phyloP scores from a whole-genome alignment of 73 alveolate genomes.

The Paramecium biaurelia region DNA sequence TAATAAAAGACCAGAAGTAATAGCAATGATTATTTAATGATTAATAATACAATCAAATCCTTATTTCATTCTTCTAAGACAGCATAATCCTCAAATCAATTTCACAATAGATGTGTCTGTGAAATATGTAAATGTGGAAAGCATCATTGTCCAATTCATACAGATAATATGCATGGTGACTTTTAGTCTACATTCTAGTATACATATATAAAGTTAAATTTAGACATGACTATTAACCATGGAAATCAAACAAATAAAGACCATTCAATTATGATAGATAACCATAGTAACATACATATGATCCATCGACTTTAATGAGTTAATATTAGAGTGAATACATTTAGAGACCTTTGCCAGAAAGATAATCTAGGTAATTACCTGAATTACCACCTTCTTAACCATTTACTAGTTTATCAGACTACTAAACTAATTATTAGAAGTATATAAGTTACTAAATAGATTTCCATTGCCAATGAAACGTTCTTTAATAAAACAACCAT shows the following conservation, averaged over 20 bases:
- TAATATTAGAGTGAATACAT: conserved; percentile 30
- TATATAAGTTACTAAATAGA: not conserved
- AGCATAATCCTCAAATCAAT: not conserved
- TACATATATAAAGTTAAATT: not conserved
- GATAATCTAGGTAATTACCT: not conserved
- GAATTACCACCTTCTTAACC: not conserved
- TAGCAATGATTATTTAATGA: conserved; percentile 36
- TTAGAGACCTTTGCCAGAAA: not conserved
- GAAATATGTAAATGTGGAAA: conserved; percentile 52
- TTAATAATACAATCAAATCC: conserved; percentile 35
- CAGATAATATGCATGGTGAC: not conserved
- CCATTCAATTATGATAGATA: conserved; percentile 29
- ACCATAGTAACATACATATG: not conserved
- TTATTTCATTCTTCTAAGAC: conserved; percentile 37
- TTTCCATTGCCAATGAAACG: conserved; percentile 34
- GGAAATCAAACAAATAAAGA: not conserved
- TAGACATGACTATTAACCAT: conserved; percentile 28
- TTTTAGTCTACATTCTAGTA: conserved; percentile 39
- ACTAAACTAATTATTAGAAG: conserved; percentile 1
- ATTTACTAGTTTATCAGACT: not conserved
- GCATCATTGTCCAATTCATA: conserved; percentile 45
- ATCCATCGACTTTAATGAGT: not conserved
- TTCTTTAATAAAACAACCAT: not conserved
- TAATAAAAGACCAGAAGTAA: not conserved
- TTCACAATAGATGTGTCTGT: conserved; percentile 20